Conservation (phyloP, 2,329 filamentous ascomycete genomes). For the Fusarium equiseti region DNA sequence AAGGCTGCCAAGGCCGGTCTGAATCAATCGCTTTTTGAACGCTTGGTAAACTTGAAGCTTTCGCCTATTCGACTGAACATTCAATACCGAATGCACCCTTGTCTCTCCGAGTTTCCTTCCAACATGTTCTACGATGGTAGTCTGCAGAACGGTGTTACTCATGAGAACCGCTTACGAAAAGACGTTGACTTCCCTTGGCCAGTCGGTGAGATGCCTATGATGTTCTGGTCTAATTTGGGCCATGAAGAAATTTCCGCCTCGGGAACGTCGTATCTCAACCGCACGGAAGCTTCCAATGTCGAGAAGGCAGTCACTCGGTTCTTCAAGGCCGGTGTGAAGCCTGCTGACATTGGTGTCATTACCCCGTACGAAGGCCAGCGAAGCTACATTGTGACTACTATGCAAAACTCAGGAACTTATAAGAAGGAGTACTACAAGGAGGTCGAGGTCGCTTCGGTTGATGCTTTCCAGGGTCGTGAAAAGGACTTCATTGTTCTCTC, state of each 20-base stretch:
- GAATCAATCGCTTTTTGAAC: conserved; percentile 98
- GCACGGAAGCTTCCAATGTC: conserved; percentile 95
- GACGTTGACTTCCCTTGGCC: conserved; percentile 99
- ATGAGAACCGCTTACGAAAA: conserved; percentile 85
- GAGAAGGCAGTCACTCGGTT: conserved; percentile 99
- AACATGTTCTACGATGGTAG: conserved; percentile 99
- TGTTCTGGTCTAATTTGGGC: conserved; percentile 99
- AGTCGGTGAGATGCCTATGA: conserved; percentile 94
- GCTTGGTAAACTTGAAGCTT: conserved; percentile 90
- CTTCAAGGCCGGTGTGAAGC: conserved; percentile 98
- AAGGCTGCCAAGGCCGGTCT: conserved; percentile 97
- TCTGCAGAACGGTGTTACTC: conserved; percentile 94
- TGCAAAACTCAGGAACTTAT: conserved; percentile 97
- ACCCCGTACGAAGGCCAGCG: conserved; percentile 98
- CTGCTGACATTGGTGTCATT: conserved; percentile 94
- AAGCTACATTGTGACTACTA: conserved; percentile 98
- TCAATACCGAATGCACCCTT: conserved; percentile 99
- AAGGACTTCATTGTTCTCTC: conserved; percentile 99
- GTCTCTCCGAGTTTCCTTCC: conserved; percentile 94
- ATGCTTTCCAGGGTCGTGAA: conserved; percentile 98
- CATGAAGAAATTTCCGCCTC: conserved; percentile 98
- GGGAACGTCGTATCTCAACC: conserved; percentile 97
- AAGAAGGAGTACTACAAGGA: conserved; percentile 99
- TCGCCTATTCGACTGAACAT: conserved; percentile 94
- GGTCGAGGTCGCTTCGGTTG: conserved; percentile 96